Evolutionary conservation across 306 rosid genomes (phyloP), one percentile per base, ranked within the genome.

Genomic region (cucumber (Cucumis sativus)): DNA sequence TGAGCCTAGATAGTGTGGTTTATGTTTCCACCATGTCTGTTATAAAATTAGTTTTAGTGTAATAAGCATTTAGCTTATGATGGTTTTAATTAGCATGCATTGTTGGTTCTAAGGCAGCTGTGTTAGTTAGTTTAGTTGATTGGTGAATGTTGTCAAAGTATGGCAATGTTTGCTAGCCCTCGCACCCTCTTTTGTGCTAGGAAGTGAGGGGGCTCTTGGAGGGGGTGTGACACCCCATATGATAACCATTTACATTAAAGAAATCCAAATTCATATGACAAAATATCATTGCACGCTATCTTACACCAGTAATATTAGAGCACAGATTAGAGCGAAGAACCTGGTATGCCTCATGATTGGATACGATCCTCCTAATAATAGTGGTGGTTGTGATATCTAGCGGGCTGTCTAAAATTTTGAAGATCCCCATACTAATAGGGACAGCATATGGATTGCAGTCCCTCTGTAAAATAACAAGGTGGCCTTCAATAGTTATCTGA

Each of bases 301-400:
- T 23, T 47, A 70, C 35, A 68, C 16, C 51, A 66, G 56, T 21
- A 56, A 43, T 20, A 73, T 65, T 20, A 67, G 59, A 57, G 52
- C 30, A 28, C 52, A 74, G 55, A 52, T 77, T 56, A 25, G 62
- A 74, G 58, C 18, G 25, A 15, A 28, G 17, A 77, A 94, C 98
- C 96, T 90, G 98, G 82, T 88, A 94, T 6, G 98, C 98, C 80
- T 94, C 97, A 45, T 94, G 95, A 83, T 94, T 94, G 55, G 95
- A 77, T 54, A 94, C 89, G 51, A 94, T 94, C 88, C 98, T 92
- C 80, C 81, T 87, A 82, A 94, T 91, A 86, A 94, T 94, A 4
- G 97, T 91, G 79, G 96, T 89, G 7, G 98, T 94, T 39, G 96
- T 94, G 80, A 90, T 80, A 82, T 88, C 97, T 71, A 90, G 75